Evolutionary conservation across 257 asterid species (phyloP).

Genomic region (Forsythia suspensa): DNA sequence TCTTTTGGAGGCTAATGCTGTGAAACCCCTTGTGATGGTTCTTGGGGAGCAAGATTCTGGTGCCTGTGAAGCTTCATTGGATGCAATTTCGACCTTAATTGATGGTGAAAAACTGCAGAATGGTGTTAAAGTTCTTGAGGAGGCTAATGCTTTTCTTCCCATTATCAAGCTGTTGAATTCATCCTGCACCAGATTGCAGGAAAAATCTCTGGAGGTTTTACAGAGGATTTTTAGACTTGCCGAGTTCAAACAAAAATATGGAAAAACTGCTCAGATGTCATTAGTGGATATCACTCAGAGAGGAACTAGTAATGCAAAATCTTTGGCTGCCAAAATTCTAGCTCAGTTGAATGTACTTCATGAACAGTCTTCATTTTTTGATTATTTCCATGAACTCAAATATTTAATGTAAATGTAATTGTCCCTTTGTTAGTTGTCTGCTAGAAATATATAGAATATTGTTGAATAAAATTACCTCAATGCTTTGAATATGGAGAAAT

Average conservation of each 20-base stretch:
- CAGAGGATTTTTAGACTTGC: slow-evolving; percentile 33
- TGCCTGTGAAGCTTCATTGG: slow-evolving; percentile 47
- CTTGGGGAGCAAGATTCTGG: slow-evolving; percentile 30
- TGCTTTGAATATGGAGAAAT: too few relatives aligned
- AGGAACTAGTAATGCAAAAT: slow-evolving; percentile 40
- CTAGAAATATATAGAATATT: too few relatives aligned
- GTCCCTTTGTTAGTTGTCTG: too few relatives aligned
- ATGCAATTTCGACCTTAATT: slow-evolving; percentile 38
- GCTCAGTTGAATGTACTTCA: slow-evolving; percentile 37
- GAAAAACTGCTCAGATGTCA: slow-evolving; percentile 39
- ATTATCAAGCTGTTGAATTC: slow-evolving; percentile 42
- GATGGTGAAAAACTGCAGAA: slow-evolving; percentile 35
- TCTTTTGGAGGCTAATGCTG: slow-evolving; percentile 46
- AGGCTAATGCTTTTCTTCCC: slow-evolving; percentile 31
- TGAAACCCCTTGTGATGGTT: slow-evolving; percentile 34
- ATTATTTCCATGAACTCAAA: not conserved
- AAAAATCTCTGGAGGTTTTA: slow-evolving; percentile 40
- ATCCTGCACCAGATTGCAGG: slow-evolving; percentile 30
- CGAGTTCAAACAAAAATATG: slow-evolving; percentile 33
- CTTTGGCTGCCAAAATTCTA: slow-evolving; percentile 47
- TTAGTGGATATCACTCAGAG: slow-evolving; percentile 49
- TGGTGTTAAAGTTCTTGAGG: slow-evolving; percentile 41
- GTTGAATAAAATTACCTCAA: too few relatives aligned
- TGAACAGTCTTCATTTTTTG: slow-evolving; percentile 48
- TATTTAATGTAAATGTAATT: too few relatives aligned